Evolutionary conservation across 176 grass and related monocot genomes (phyloP).

Genomic region (Eragrostis nindensis): DNA sequence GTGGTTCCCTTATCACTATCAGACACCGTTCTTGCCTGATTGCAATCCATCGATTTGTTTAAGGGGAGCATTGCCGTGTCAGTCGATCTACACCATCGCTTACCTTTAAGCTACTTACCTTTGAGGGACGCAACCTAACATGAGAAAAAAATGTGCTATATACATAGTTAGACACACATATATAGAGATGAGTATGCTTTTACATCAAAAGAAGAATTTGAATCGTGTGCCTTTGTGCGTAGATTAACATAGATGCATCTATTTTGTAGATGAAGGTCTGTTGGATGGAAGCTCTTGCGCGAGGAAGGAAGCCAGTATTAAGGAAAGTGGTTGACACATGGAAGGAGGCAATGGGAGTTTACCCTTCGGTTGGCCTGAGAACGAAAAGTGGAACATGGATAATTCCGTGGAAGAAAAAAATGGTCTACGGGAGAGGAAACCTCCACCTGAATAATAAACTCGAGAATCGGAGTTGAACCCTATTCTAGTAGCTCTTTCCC

Average conservation of each 20-base stretch:
- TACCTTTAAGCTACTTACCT: not conserved
- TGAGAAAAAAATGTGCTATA: not conserved
- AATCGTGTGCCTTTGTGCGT: not conserved
- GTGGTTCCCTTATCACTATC: slow-evolving; percentile 30
- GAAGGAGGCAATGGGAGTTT: too few relatives aligned
- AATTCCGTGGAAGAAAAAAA: too few relatives aligned
- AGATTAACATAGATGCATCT: not conserved
- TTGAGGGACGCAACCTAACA: not conserved
- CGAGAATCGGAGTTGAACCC: too few relatives aligned
- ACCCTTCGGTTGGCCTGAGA: too few relatives aligned
- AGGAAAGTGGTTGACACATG: too few relatives aligned
- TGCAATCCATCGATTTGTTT: slow-evolving; percentile 32
- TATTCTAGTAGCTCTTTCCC: too few relatives aligned
- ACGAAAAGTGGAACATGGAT: too few relatives aligned
- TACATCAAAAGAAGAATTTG: not conserved
- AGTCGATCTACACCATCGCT: not conserved
- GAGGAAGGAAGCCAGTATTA: too few relatives aligned
- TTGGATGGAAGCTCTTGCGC: not conserved
- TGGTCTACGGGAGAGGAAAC: too few relatives aligned
- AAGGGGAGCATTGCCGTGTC: slow-evolving; percentile 20
- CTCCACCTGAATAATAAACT: too few relatives aligned
- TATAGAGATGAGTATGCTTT: not conserved
- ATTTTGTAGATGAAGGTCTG: not conserved
- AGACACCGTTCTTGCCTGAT: not conserved
- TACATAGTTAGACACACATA: not conserved